These are phyloP conservation scores for Colletotrichum acutatum DNA, from an alignment of 2,329 filamentous ascomycete species.

Conservation along the genomic window DNA sequence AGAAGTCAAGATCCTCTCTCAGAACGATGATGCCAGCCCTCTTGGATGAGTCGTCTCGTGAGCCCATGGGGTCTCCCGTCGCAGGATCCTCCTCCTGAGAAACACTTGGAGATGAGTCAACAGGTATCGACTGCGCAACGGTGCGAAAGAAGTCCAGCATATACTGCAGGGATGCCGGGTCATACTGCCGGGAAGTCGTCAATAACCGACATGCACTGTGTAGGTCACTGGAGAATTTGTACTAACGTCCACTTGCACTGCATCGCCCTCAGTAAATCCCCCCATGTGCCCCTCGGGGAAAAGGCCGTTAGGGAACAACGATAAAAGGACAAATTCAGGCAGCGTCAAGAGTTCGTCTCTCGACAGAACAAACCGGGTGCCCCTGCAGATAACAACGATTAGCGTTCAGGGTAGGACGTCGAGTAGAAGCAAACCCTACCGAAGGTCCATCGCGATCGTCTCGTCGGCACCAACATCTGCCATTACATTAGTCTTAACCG, in stretches of 20 bases:
- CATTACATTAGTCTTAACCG: conserved; percentile 12
- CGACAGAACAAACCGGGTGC: conserved; percentile 92
- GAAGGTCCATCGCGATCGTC: conserved; percentile 92
- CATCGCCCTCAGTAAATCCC: conserved; percentile 90
- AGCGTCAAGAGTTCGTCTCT: conserved; percentile 94
- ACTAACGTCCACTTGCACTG: conserved; percentile 97
- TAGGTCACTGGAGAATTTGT: conserved; percentile 39
- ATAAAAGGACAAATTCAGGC: conserved; percentile 95
- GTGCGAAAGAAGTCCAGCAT: conserved; percentile 99
- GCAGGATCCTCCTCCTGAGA: conserved; percentile 71
- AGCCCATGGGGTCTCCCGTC: conserved; percentile 77
- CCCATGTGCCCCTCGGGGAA: conserved; percentile 97
- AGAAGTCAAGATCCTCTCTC: conserved; percentile 96
- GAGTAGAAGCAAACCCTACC: conserved; percentile 65
- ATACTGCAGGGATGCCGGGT: conserved; percentile 94
- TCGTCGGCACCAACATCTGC: conserved; percentile 87
- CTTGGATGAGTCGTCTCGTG: conserved; percentile 81
- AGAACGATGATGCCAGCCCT: conserved; percentile 98
- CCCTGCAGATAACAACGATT: conserved; percentile 65
- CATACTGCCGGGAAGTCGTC: conserved; percentile 75
- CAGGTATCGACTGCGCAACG: conserved; percentile 95
- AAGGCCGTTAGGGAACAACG: conserved; percentile 98
- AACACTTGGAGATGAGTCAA: conserved; percentile 74
- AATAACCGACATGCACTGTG: background rate
- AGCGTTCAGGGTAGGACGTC: background rate